Conservation (phyloP, 163 green algal species). For the Scenedesmus sp. region DNA sequence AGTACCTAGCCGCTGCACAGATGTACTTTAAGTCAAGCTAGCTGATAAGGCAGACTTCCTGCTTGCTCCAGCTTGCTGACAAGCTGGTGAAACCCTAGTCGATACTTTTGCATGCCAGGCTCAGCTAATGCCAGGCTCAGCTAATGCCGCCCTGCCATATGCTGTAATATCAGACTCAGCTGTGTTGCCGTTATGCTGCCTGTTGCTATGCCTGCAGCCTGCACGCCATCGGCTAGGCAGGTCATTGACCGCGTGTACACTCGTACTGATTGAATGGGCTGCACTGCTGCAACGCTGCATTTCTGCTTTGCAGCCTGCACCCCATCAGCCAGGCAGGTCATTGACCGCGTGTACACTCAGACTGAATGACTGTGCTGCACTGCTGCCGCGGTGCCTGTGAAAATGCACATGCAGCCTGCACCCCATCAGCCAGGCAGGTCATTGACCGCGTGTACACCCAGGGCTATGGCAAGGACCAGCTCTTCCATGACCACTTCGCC, state of each 20-base stretch:
- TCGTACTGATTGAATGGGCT: not conserved
- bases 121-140: not conserved
- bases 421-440: not conserved
- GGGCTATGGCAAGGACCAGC: constrained; percentile 34
- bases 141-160: no score
- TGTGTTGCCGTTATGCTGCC: not conserved
- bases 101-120: no score
- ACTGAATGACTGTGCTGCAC: no score
- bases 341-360: constrained; percentile 33
- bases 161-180: not conserved
- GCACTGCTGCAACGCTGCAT: no score
- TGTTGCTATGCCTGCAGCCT: not conserved
- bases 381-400: no score
- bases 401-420: not conserved
- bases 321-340: not conserved
- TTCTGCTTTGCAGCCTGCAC: not conserved
- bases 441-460: constrained; percentile 31
- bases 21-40: no score
- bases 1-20: no score
- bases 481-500: constrained; percentile 79
- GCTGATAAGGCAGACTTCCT: no score
- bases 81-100: no score
- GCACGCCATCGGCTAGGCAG: not conserved
- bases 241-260: constrained; percentile 33
- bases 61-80: no score